phyloP scores from a whole-genome alignment of 768 basidiomycete species.

The Trametes meyenii region DNA sequence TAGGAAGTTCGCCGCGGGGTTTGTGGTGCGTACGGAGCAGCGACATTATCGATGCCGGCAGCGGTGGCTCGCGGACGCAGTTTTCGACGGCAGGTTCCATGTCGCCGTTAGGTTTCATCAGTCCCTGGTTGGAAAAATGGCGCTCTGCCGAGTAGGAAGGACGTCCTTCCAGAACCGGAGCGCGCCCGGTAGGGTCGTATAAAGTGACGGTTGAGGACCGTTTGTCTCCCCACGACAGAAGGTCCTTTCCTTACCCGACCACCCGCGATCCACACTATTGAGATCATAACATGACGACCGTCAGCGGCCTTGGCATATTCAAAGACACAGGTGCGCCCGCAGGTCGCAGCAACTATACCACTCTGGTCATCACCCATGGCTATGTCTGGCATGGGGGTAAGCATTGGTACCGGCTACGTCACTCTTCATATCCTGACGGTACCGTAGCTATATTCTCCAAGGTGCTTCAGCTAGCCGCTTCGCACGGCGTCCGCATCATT shows the following conservation, averaged over 20 bases:
- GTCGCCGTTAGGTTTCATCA: constrained; percentile 1
- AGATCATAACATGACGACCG: background rate
- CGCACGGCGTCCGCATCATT: constrained; percentile 24
- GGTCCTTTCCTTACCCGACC: background rate
- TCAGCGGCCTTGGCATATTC: background rate
- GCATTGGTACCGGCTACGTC: background rate
- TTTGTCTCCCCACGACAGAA: background rate
- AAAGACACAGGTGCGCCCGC: background rate
- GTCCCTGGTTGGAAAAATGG: background rate
- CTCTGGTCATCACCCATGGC: constrained; percentile 4
- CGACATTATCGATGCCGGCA: too few relatives aligned
- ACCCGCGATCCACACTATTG: background rate
- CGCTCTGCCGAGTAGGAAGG: too few relatives aligned
- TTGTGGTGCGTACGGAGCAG: too few relatives aligned
- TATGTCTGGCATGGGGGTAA: constrained; percentile 13
- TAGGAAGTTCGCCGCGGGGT: too few relatives aligned
- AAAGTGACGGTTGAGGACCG: background rate
- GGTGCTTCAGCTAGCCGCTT: constrained; percentile 18
- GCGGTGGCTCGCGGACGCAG: too few relatives aligned
- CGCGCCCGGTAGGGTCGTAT: background rate
- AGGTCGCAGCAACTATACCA: background rate
- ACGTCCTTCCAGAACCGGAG: too few relatives aligned
- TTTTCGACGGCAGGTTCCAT: too few relatives aligned
- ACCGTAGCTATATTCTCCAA: constrained; percentile 1
- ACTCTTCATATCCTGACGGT: background rate